A percentile compares a stretch with the other conserved stretches of the same genome.
Evolutionary conservation across 805 yeast species (phyloP).

Genomic region (Starmerella floris): DNA sequence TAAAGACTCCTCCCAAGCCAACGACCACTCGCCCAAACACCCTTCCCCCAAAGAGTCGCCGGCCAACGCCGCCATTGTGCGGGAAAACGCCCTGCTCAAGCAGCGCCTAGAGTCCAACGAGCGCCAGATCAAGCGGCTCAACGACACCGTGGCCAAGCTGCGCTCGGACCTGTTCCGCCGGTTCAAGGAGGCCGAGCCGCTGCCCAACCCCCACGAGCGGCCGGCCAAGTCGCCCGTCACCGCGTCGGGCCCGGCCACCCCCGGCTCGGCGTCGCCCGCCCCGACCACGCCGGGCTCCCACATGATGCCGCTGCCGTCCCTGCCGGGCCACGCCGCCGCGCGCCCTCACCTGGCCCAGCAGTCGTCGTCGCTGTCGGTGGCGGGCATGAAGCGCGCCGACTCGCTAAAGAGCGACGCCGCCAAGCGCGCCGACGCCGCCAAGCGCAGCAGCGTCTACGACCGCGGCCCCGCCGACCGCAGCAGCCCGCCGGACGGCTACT

Average conservation of each 20-base stretch:
- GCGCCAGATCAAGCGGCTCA: slow-evolving; percentile 32
- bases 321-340: not conserved
- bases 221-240: not conserved
- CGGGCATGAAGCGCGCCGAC: not conserved
- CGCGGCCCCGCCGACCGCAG: not conserved
- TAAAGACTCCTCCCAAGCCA: no score
- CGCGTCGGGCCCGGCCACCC: not conserved
- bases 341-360: not conserved
- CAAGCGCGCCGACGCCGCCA: not conserved
- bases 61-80: not conserved
- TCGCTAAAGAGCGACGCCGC: not conserved
- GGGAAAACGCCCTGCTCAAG: slow-evolving; percentile 6
- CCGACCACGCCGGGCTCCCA: not conserved
- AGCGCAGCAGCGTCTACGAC: not conserved
- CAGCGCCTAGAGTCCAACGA: slow-evolving; percentile 26
- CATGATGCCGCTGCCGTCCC: not conserved
- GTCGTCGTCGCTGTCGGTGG: not conserved
- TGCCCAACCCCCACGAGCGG: slow-evolving; percentile 41
- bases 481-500: slow-evolving; percentile 6
- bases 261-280: not conserved
- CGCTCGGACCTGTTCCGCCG: slow-evolving; percentile 50
- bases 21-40: no score
- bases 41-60: not conserved
- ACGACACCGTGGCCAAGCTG: slow-evolving; percentile 43
- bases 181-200: slow-evolving; percentile 48